Evolutionary conservation across 768 basidiomycete genomes (phyloP).

Genomic region (Hydnomerulius pinastri): DNA sequence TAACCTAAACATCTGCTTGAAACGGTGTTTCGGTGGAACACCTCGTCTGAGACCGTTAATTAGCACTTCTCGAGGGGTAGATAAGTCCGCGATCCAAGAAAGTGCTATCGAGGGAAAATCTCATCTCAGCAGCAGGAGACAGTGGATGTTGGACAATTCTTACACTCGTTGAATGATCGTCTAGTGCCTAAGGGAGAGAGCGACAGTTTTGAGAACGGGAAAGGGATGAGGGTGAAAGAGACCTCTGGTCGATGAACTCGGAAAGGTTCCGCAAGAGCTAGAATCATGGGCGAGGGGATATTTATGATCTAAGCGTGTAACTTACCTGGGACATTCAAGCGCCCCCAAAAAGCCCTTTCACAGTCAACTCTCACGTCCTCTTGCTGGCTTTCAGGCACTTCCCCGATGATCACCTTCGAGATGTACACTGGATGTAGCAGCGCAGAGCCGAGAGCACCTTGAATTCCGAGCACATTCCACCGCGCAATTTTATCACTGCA

Average conservation of each 20-base stretch:
- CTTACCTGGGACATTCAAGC: slow-evolving; percentile 52
- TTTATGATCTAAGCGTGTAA: not conserved
- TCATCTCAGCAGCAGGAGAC: not conserved
- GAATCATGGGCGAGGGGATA: not conserved
- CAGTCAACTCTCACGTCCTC: slow-evolving; percentile 58
- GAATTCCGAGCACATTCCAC: slow-evolving; percentile 84
- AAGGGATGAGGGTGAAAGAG: slow-evolving; percentile 58
- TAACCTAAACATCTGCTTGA: slow-evolving; percentile 65
- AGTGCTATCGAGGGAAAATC: slow-evolving; percentile 47
- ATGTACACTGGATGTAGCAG: slow-evolving; percentile 68
- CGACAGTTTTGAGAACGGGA: slow-evolving; percentile 55
- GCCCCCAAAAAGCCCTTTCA: slow-evolving; percentile 61
- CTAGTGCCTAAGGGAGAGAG: slow-evolving; percentile 28
- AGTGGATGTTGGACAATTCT: slow-evolving; percentile 10
- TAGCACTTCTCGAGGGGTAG: slow-evolving; percentile 55
- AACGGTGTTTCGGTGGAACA: slow-evolving; percentile 68
- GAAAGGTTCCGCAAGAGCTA: slow-evolving; percentile 53
- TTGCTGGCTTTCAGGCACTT: slow-evolving; percentile 48
- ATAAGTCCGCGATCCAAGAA: slow-evolving; percentile 63
- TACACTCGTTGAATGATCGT: slow-evolving; percentile 73
- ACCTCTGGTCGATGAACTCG: slow-evolving; percentile 51
- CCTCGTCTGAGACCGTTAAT: slow-evolving; percentile 84
- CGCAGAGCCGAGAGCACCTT: slow-evolving; percentile 72
- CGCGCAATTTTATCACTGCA: slow-evolving; percentile 94
- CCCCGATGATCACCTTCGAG: slow-evolving; percentile 67